Conservation (phyloP, 345 rosid genomes). For the Corchorus olitorius region DNA sequence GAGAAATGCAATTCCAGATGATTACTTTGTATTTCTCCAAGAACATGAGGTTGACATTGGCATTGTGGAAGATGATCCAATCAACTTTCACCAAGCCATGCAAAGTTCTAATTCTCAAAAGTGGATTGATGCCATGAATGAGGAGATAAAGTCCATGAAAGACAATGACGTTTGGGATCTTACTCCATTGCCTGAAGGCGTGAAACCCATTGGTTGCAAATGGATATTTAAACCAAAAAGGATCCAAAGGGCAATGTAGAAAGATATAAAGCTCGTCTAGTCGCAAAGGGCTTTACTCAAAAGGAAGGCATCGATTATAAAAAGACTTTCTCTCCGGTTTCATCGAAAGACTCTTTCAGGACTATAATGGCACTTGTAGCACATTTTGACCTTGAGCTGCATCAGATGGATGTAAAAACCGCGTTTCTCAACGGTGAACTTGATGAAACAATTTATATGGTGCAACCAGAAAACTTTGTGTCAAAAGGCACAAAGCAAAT, state of each 20-base stretch:
- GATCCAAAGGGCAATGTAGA: no score
- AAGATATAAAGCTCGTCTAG: no score
- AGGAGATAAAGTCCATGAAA: background rate
- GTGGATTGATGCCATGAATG: background rate
- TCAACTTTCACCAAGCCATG: background rate
- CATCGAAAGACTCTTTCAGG: no score
- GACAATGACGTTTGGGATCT: no score
- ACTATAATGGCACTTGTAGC: no score
- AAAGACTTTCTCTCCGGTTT: no score
- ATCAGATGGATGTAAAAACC: background rate
- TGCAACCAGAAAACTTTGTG: background rate
- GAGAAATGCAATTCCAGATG: slow-evolving; percentile 15
- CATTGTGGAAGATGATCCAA: slow-evolving; percentile 18
- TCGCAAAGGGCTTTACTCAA: no score
- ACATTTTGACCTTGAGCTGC: background rate
- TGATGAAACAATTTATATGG: background rate
- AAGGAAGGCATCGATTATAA: no score
- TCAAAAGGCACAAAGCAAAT: no score
- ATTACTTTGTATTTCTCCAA: slow-evolving; percentile 22
- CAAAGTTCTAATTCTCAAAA: background rate
- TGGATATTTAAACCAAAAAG: no score
- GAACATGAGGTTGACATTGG: slow-evolving; percentile 19
- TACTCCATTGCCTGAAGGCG: no score
- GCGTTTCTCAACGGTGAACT: background rate
- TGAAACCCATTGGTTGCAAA: no score